A percentile compares a stretch with the other conserved stretches of the same genome.
Conservation (phyloP, 192 early-diverging fungal species). For the Funneliformis geosporum region DNA sequence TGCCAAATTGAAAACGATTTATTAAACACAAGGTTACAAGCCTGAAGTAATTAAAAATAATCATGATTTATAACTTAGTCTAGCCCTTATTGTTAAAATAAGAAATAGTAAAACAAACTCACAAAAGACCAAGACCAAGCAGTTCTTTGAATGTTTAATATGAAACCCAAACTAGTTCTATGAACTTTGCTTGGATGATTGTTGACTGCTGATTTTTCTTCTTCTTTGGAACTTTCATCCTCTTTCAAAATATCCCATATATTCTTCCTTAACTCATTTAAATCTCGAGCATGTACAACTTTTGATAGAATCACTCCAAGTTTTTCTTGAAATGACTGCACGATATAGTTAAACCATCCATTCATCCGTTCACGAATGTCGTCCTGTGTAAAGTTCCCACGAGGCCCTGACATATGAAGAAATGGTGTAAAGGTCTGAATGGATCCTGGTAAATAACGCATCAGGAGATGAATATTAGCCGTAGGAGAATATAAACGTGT, state of each 20-base stretch:
- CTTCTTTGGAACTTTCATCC: slow-evolving; percentile 39
- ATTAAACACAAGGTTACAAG: slow-evolving; percentile 41
- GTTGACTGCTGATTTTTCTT: background rate
- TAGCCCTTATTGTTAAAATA: background rate
- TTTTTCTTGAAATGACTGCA: slow-evolving; percentile 33
- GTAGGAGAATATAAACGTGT: slow-evolving; percentile 54
- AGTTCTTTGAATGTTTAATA: slow-evolving; percentile 17
- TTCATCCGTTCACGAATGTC: slow-evolving; percentile 33
- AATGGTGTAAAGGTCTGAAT: slow-evolving; percentile 57
- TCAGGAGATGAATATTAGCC: slow-evolving; percentile 56
- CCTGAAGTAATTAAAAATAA: slow-evolving; percentile 29
- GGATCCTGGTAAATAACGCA: slow-evolving; percentile 56
- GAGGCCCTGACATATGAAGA: slow-evolving; percentile 38
- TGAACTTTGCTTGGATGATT: background rate
- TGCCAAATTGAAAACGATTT: slow-evolving; percentile 48
- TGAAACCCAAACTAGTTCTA: slow-evolving; percentile 27
- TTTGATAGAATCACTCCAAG: slow-evolving; percentile 38
- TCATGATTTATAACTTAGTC: background rate
- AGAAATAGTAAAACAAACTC: slow-evolving; percentile 6
- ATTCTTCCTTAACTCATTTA: slow-evolving; percentile 41
- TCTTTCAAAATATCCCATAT: slow-evolving; percentile 43
- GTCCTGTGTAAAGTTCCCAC: slow-evolving; percentile 40
- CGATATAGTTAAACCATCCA: slow-evolving; percentile 43
- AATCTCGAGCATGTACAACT: slow-evolving; percentile 32
- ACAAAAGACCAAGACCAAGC: slow-evolving; percentile 28